phyloP scores from a whole-genome alignment of 805 yeast species.

The Saccharomycopsis capsularis region DNA sequence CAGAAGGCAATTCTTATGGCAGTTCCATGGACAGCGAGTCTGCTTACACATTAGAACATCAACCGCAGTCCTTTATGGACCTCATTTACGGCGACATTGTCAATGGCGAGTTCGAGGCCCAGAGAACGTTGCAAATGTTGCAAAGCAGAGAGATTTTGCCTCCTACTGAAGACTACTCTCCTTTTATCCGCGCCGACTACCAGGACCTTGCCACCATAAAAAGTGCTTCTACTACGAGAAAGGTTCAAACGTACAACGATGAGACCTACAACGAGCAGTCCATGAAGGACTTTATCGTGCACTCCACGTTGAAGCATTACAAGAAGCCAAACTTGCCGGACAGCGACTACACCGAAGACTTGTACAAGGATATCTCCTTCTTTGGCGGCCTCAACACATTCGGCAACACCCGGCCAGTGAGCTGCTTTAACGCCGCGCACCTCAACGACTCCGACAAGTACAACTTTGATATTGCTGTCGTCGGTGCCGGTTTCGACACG shows the following conservation, averaged over 20 bases:
- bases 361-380: neutral
- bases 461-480: constrained; percentile 43
- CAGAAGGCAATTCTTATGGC: too few species aligned
- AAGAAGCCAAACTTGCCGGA: neutral
- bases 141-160: neutral
- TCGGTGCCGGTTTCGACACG: constrained; percentile 55
- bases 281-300: neutral
- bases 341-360: constrained; percentile 7
- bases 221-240: too few species aligned
- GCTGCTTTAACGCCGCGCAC: constrained; percentile 4
- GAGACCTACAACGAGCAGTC: neutral
- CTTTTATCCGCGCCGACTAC: neutral
- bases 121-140: neutral
- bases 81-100: constrained; percentile 3
- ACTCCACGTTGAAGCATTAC: neutral
- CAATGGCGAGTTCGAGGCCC: constrained; percentile 3
- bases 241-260: neutral
- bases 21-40: too few species aligned
- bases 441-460: neutral
- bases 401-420: constrained; percentile 4
- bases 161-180: neutral
- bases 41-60: too few species aligned
- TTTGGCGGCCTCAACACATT: constrained; percentile 9
- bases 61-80: constrained; percentile 4
- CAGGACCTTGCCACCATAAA: neutral